phyloP scores from a whole-genome alignment of 2,329 filamentous ascomycete genomes.

The Camptophora hylomeconis region DNA sequence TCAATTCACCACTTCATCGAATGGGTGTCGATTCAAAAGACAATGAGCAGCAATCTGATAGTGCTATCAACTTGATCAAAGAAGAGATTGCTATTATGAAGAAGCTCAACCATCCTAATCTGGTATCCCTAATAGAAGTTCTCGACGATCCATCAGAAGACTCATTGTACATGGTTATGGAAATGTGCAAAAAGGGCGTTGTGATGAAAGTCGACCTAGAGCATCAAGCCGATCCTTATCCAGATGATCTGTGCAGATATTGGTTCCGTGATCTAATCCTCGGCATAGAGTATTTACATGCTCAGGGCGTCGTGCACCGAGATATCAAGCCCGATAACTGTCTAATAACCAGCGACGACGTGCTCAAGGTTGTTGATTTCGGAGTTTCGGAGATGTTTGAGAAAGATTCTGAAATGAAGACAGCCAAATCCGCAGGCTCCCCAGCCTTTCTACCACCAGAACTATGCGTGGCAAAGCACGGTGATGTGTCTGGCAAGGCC shows the following conservation, averaged over 20 bases:
- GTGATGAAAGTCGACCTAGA: conserved; percentile 92
- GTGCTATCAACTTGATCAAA: conserved; percentile 73
- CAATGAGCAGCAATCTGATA: conserved; percentile 39
- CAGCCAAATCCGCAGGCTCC: conserved; percentile 83
- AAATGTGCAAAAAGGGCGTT: conserved; percentile 97
- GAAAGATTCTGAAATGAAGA: conserved; percentile 75
- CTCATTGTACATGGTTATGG: conserved; percentile 94
- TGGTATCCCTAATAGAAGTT: conserved; percentile 89
- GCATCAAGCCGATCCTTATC: conserved; percentile 68
- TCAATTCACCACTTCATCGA: conserved; percentile 52
- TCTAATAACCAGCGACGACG: conserved; percentile 74
- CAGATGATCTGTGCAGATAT: conserved; percentile 65
- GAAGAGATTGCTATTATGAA: conserved; percentile 99
- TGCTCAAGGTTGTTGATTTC: conserved; percentile 96
- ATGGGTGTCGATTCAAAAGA: conserved; percentile 38
- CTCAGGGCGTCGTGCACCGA: conserved; percentile 85
- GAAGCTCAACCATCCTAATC: conserved; percentile 85
- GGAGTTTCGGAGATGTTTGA: conserved; percentile 99
- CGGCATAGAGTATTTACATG: conserved; percentile 90
- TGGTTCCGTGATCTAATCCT: conserved; percentile 94
- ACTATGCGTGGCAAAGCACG: conserved; percentile 74
- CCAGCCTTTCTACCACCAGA: conserved; percentile 92
- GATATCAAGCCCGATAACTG: conserved; percentile 98
- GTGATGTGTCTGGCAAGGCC: conserved; percentile 74
- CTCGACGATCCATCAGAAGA: conserved; percentile 92